Evolutionary conservation across 2,329 filamentous ascomycete species (phyloP).

Genomic region (Zasmidium cellare): DNA sequence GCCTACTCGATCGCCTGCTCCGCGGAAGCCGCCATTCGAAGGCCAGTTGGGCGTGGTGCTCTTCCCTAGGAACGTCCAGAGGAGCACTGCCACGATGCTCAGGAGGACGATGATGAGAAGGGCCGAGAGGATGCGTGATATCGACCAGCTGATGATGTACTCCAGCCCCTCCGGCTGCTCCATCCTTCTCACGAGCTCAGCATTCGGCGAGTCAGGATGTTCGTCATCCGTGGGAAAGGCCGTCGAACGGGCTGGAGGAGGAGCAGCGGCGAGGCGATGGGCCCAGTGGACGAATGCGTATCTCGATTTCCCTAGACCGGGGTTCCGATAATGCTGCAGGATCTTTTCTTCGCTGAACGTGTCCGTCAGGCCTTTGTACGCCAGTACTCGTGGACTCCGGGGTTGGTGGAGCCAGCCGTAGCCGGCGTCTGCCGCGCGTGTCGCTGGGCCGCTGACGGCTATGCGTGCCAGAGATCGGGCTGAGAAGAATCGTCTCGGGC

Average conservation of each 20-base stretch:
- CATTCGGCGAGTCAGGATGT: constrained; percentile 8
- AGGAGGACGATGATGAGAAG: constrained; percentile 31
- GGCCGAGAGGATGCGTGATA: constrained; percentile 29
- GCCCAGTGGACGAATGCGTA: constrained; percentile 49
- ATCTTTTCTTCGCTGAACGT: constrained; percentile 43
- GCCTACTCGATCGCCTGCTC: constrained; percentile 37
- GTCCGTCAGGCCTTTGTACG: constrained; percentile 32
- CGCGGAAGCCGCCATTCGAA: constrained; percentile 26
- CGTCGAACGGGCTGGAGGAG: background rate
- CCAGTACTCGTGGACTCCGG: constrained; percentile 31
- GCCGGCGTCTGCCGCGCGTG: constrained; percentile 26
- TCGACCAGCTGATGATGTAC: constrained; percentile 38
- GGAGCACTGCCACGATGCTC: constrained; percentile 31
- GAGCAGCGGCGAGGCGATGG: constrained; percentile 34
- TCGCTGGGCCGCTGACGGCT: constrained; percentile 26
- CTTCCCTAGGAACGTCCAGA: constrained; percentile 40
- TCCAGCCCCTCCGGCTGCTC: constrained; percentile 37
- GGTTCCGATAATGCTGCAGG: constrained; percentile 36
- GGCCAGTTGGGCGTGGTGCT: constrained; percentile 17
- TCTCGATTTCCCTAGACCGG: constrained; percentile 35
- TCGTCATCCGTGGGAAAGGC: constrained; percentile 5
- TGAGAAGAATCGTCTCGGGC: constrained; percentile 30
- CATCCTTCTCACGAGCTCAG: constrained; percentile 18
- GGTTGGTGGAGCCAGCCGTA: constrained; percentile 32
- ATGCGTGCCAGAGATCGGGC: constrained; percentile 35